A percentile compares a stretch with the other conserved stretches of the same genome.
These are phyloP conservation scores for Prunus kanzakura DNA, from an alignment of 306 rosid genomes.

Conservation along the genomic window DNA sequence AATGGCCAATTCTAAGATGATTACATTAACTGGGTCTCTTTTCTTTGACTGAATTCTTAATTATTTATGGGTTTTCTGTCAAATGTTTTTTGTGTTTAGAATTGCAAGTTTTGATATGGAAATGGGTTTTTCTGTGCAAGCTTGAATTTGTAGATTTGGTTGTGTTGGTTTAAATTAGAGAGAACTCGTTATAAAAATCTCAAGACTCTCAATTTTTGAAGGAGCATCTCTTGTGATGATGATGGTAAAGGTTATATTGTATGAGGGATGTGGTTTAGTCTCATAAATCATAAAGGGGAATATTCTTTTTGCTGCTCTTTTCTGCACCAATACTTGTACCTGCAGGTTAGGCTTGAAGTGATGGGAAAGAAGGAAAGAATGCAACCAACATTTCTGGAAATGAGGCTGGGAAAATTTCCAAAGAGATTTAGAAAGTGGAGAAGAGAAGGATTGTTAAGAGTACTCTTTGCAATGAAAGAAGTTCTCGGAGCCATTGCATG, in stretches of 20 bases:
- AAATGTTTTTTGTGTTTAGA: background rate
- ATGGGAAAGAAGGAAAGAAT: constrained; percentile 99
- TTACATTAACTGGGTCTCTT: too few species aligned
- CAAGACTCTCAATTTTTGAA: background rate
- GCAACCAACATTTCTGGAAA: constrained; percentile 88
- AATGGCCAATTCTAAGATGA: too few species aligned
- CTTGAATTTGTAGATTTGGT: background rate
- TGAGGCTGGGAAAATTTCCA: constrained; percentile 91
- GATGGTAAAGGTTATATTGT: background rate
- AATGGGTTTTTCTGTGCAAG: background rate
- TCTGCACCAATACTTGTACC: too few species aligned
- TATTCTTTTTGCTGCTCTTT: too few species aligned
- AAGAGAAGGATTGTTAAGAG: constrained; percentile 86
- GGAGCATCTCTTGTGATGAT: background rate
- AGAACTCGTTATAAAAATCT: background rate
- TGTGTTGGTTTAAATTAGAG: background rate
- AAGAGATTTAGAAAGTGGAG: constrained; percentile 97
- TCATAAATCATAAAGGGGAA: too few species aligned
- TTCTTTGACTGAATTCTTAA: too few species aligned
- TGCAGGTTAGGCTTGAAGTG: constrained; percentile 20
- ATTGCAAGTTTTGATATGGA: background rate
- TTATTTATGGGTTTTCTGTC: too few species aligned
- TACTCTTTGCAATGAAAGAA: constrained; percentile 90
- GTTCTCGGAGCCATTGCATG: constrained; percentile 99
- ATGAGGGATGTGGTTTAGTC: too few species aligned